phyloP scores from a whole-genome alignment of 148 eudicot species.

The Chenopodium quinoa region DNA sequence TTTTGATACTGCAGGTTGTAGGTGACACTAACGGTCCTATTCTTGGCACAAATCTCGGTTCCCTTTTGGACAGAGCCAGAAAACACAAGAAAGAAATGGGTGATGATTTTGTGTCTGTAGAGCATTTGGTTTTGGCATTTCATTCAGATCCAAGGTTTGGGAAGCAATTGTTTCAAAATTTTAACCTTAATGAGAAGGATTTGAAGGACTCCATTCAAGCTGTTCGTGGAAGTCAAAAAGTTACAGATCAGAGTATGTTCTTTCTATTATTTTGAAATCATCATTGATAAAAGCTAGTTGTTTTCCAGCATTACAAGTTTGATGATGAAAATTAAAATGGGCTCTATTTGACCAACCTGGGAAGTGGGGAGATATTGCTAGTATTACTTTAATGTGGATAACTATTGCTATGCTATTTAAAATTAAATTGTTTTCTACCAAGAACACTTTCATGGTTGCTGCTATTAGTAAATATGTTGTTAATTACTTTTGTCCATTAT shows the following conservation, averaged over 20 bases:
- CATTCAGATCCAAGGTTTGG: constrained; percentile 86
- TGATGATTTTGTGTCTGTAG: constrained; percentile 94
- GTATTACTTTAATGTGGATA: neutral
- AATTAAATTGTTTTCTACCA: neutral
- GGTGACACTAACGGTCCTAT: constrained; percentile 86
- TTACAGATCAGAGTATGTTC: constrained; percentile 87
- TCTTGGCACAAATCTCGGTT: constrained; percentile 58
- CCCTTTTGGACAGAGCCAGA: constrained; percentile 76
- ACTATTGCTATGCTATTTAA: neutral
- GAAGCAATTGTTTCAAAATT: constrained; percentile 55
- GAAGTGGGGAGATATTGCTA: neutral
- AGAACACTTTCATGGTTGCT: neutral
- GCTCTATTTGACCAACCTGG: neutral
- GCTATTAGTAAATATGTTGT: neutral
- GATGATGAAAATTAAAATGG: neutral
- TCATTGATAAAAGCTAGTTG: neutral
- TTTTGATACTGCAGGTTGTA: constrained; percentile 51
- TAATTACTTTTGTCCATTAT: neutral
- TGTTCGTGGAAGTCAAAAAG: constrained; percentile 93
- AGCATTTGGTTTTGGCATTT: constrained; percentile 81
- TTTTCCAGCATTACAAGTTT: neutral
- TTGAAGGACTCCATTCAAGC: constrained; percentile 81
- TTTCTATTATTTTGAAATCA: neutral
- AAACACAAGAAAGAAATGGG: constrained; percentile 81
- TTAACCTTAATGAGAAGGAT: constrained; percentile 75